A percentile compares a stretch with the other conserved stretches of the same genome.
Conservation (phyloP, 2,329 filamentous ascomycete genomes). For the Magnaporthiopsis incrustans region DNA sequence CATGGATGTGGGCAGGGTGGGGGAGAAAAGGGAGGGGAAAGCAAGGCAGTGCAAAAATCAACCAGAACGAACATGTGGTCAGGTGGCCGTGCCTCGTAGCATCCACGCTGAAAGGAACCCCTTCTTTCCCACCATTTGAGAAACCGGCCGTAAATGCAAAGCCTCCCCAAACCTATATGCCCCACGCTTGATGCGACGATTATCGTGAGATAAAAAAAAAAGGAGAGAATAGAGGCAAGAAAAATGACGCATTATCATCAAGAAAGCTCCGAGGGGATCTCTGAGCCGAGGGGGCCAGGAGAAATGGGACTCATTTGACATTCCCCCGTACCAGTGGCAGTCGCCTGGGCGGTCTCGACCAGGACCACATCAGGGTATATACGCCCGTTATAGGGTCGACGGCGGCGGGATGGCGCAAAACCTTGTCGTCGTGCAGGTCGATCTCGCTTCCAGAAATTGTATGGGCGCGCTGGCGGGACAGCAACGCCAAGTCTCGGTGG, state of each 20-base stretch:
- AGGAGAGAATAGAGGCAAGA: conserved; percentile 1
- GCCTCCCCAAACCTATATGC: conserved; percentile 7
- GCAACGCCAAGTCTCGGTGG: neutral
- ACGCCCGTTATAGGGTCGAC: neutral
- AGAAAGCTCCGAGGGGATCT: neutral
- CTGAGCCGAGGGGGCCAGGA: neutral
- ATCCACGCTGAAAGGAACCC: neutral
- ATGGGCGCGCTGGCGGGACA: too few relatives aligned
- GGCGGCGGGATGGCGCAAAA: neutral
- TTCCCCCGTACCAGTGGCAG: too few relatives aligned
- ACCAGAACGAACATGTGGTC: conserved; percentile 5
- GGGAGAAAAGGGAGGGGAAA: neutral
- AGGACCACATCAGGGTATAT: neutral
- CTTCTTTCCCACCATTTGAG: neutral
- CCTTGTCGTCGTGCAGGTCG: neutral
- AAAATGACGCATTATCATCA: neutral
- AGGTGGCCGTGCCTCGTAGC: neutral
- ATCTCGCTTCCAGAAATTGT: neutral
- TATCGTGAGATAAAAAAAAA: neutral
- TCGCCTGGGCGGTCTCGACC: neutral
- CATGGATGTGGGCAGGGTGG: conserved; percentile 2
- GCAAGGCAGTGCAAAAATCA: conserved; percentile 8
- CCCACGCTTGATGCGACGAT: conserved; percentile 4
- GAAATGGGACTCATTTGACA: neutral
- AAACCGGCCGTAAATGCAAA: conserved; percentile 4